Conservation (phyloP, 768 basidiomycete species). For the Mycena filopes region DNA sequence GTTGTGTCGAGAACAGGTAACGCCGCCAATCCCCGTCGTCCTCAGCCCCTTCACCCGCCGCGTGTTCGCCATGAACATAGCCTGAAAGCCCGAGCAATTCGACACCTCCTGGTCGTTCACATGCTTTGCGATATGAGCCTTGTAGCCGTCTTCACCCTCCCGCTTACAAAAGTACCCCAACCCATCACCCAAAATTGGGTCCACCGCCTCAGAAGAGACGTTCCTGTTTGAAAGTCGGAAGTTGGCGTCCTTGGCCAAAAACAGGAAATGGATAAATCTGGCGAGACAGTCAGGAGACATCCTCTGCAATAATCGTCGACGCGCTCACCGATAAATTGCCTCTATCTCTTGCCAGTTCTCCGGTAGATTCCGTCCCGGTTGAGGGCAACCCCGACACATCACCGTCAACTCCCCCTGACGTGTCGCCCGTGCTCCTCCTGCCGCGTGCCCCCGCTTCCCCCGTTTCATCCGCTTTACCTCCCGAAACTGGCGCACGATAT, state of each 20-base stretch:
- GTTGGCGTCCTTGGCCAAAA: neutral
- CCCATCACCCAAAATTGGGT: neutral
- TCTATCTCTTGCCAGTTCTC: conserved; percentile 12
- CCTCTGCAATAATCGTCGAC: neutral
- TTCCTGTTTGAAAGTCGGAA: neutral
- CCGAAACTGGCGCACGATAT: conserved; percentile 20
- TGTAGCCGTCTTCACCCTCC: neutral
- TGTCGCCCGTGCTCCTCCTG: neutral
- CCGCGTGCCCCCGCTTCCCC: conserved; percentile 13
- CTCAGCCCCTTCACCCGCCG: too few relatives aligned
- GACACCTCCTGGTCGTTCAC: neutral
- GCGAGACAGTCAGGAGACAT: too few relatives aligned
- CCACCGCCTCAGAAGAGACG: neutral
- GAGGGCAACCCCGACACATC: conserved; percentile 26
- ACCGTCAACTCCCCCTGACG: conserved; percentile 5
- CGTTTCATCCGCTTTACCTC: conserved; percentile 18
- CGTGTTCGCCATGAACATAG: neutral
- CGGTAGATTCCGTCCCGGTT: conserved; percentile 25
- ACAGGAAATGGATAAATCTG: neutral
- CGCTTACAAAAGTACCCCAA: neutral
- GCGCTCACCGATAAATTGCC: neutral
- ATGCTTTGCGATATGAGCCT: neutral
- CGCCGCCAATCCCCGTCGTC: too few relatives aligned
- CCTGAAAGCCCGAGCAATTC: neutral
- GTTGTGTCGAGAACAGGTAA: too few relatives aligned